These are phyloP conservation scores for Termitomyces sp. DNA, from an alignment of 768 basidiomycete genomes.

Conservation along the genomic window DNA sequence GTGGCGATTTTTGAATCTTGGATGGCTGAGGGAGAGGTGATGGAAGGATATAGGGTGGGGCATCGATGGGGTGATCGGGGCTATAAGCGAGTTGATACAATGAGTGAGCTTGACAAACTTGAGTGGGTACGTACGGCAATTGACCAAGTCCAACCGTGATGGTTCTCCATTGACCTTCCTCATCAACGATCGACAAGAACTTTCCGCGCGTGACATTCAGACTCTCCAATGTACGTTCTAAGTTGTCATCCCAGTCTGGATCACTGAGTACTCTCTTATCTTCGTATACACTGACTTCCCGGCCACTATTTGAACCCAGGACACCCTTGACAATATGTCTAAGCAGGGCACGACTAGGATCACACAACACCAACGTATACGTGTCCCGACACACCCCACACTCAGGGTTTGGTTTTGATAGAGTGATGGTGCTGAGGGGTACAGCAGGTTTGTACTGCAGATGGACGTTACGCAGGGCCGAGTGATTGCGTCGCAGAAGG, in stretches of 20 bases:
- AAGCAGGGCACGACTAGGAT: constrained; percentile 62
- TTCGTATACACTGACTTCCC: constrained; percentile 80
- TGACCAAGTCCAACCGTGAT: constrained; percentile 64
- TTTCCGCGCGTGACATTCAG: constrained; percentile 77
- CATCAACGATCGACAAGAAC: constrained; percentile 86
- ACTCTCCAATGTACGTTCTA: constrained; percentile 73
- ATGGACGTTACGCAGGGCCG: constrained; percentile 68
- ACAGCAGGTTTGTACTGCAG: constrained; percentile 72
- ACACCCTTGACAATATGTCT: constrained; percentile 68
- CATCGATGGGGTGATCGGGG: constrained; percentile 48
- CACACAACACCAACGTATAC: constrained; percentile 71
- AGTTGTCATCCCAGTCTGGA: constrained; percentile 92
- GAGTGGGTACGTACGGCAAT: constrained; percentile 58
- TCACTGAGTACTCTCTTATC: constrained; percentile 84
- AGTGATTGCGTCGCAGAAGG: constrained; percentile 63
- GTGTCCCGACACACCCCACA: constrained; percentile 88
- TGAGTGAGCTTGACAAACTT: constrained; percentile 1
- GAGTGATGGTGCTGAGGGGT: constrained; percentile 66
- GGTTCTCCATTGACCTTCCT: constrained; percentile 72
- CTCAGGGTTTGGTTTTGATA: constrained; percentile 63
- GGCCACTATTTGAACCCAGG: constrained; percentile 45
- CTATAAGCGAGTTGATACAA: constrained; percentile 27
- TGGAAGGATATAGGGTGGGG: constrained; percentile 57
- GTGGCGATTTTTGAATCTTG: constrained; percentile 31
- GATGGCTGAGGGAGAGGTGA: constrained; percentile 56